Evolutionary conservation across 2,329 filamentous ascomycete genomes (phyloP).

Genomic region (Stagonosporopsis cucurbitacearum): DNA sequence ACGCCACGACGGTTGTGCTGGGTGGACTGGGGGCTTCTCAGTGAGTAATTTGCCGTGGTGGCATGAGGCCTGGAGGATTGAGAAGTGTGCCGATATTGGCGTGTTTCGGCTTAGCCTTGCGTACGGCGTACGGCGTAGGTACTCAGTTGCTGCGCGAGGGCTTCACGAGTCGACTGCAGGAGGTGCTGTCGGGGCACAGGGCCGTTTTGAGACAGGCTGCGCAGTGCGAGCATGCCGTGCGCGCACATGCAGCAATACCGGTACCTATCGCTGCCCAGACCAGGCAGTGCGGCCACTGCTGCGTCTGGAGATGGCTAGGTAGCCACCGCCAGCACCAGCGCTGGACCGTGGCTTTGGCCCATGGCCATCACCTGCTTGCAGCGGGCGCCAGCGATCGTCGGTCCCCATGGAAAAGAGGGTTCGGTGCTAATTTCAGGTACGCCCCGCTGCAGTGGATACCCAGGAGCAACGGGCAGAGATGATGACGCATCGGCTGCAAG

Average conservation of each 20-base stretch:
- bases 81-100: constrained; percentile 19
- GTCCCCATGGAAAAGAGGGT: constrained; percentile 4
- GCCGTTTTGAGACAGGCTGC: constrained; percentile 24
- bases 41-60: constrained; percentile 23
- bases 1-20: constrained; percentile 11
- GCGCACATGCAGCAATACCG: constrained; percentile 28
- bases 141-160: constrained; percentile 15
- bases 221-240: constrained; percentile 17
- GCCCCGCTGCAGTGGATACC: constrained; percentile 10
- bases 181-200: constrained; percentile 18
- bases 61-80: constrained; percentile 23
- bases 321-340: constrained; percentile 10
- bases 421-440: constrained; percentile 17
- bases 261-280: no score
- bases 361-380: constrained; percentile 7
- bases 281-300: constrained; percentile 20
- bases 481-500: constrained; percentile 16
- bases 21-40: no score
- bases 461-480: neutral
- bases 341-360: neutral
- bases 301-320: neutral
- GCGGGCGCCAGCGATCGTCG: constrained; percentile 6
- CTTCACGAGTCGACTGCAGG: constrained; percentile 28
- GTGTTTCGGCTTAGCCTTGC: constrained; percentile 29
- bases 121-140: constrained; percentile 22